Conservation (phyloP, 306 rosid genomes). For the apple (Malus domestica) region ASM211411v1 NC_041797.1:36866001-36866500, state of each 20-base stretch:
- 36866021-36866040: slow-evolving; percentile 1
- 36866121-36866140: neutral
- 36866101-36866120: neutral
- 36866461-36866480: neutral
- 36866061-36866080: slow-evolving; percentile 14
- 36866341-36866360: slow-evolving; percentile 10
- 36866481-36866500: neutral
- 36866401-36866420: slow-evolving; percentile 54
- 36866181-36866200: neutral
- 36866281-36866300: neutral
- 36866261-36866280: neutral
- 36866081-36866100: neutral
- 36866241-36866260: neutral
- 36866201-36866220: neutral
- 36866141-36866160: neutral
- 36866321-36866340: slow-evolving; percentile 3
- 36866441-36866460: neutral
- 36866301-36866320: neutral
- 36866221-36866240: neutral
- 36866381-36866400: slow-evolving; percentile 82
- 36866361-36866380: slow-evolving; percentile 94
- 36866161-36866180: neutral
- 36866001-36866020: neutral
- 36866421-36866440: neutral
- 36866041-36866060: slow-evolving; percentile 13